Base-by-base conservation (phyloP, 371 early-diverging fungal genomes). In the Apophysomyces sp. region DNA sequence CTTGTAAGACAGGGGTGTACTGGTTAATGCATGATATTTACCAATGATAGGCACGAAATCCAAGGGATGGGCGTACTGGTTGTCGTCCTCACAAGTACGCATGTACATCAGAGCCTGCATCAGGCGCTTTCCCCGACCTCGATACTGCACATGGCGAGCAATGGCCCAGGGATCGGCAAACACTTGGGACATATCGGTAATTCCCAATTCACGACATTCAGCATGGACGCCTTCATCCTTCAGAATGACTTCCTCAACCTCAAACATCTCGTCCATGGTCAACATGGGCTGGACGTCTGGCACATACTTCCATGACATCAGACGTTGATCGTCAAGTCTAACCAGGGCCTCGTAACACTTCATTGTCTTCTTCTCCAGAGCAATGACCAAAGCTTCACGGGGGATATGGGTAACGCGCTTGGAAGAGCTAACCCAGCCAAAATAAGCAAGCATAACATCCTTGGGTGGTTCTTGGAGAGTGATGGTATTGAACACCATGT, bases 31-130 rank as follows among this genome's bases (percentile, higher is more conserved):
- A 26, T 31, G 39, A 4, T 18, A 55, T 63, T 67, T 68, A 78
- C 81, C 82, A 59, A 81, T 58, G 57, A 81, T 75, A 31, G 82
- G 82, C 58, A 81, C 73, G 52, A 81, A 81, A 58, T 81, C 82
- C 59, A 81, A 59, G 53, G 82, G 82, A 68, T 81, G 82, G 29
- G 79, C 82, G 61, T 81, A 81, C 44, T 81, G 82, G 49, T 81
- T 81, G 31, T 81, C 82, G 30, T 81, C 77, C 51, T 81, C 79
- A 40, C 75, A 72, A 31, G 77, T 77, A 68, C 82, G 82, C 72
- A 74, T 76, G 39, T 81, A 81, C 77, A 81, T 77, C n/a, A 81
- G 59, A 37, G 77, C 82, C 63, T 78, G 78, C 77, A 78, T 76
- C 58, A 81, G 40, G 59, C 82, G 77, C 54, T 67, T 72, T 15